Conservation (phyloP, 495 filamentous ascomycete genomes). For the Viridothelium virens region DNA sequence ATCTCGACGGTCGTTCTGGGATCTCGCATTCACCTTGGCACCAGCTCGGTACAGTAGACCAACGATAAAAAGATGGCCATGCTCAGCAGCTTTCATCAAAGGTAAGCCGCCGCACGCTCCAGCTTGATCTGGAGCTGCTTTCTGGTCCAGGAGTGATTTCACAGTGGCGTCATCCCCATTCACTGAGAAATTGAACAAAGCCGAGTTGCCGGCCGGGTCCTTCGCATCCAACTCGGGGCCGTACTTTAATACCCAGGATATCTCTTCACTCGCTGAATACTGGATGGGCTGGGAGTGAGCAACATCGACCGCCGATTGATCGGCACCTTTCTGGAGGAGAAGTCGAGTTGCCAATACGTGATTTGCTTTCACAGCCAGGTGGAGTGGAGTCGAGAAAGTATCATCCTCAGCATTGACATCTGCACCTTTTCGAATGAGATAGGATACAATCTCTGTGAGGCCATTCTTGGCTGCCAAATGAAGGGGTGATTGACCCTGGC, state of each 20-base stretch:
- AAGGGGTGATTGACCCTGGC: neutral
- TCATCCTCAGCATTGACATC: conserved; percentile 14
- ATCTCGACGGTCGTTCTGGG: neutral
- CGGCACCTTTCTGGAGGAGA: conserved; percentile 5
- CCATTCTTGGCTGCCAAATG: conserved; percentile 9
- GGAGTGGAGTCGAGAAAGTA: conserved; percentile 13
- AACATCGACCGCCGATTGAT: neutral
- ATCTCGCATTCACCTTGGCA: conserved; percentile 4
- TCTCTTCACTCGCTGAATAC: neutral
- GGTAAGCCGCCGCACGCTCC: neutral
- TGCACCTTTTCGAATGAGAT: conserved; percentile 20
- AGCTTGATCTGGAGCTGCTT: neutral
- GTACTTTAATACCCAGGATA: neutral
- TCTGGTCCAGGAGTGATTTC: neutral
- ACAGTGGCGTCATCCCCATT: neutral
- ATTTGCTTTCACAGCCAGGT: neutral
- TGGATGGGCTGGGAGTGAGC: neutral
- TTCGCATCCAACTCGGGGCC: neutral
- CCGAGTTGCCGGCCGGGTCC: neutral
- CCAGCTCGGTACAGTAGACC: neutral
- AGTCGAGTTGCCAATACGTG: neutral
- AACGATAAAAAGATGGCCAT: neutral
- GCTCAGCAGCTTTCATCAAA: neutral
- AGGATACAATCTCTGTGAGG: conserved; percentile 17
- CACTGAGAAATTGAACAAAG: neutral